Evolutionary conservation across 176 grass and related monocot species (phyloP), one percentile per base, ranked within the genome.

Genomic region (Eleusine coracana): DNA sequence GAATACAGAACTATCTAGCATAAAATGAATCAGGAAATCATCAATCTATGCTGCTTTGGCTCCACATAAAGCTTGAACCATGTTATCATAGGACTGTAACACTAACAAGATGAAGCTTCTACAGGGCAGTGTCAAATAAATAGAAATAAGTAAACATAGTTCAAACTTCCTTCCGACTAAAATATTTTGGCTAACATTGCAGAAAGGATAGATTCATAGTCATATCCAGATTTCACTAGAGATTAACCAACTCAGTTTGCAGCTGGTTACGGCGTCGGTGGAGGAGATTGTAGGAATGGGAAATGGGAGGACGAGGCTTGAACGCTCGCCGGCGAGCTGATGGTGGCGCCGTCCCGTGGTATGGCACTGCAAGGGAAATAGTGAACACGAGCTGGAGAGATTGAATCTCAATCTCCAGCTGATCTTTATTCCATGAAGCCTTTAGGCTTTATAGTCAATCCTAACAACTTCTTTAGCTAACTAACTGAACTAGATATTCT

Each of bases 51-150:
- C 11, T 16, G 10, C 34, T 52, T 54, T 36, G 29, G n/a, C 27
- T 21, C 18, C 8, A 28, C 62, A 84, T 27, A 4, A 54, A 40
- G 39, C n/a, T 84, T 67, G 60, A 75, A 83, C 6, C 15, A 70
- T 60, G 52, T 60, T 5, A 10, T 16, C 5, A 29, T 23, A 70
- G 31, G 39, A 61, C 52, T 60, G 52, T 46, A 21, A 48, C 5
- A 31, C 40, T 81, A 81, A 31, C 52, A 71, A 51, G 27, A 27
- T 50, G 10, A 48, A 21, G 34, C 44, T 17, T 36, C n/a, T 59
- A 63, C 28, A 1, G 15, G 36, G 55, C 41, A 42, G 10, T 55
- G 66, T 54, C 12, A 40, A 56, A 9, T 58, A 68, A 76, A 76
- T 58, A 56, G 56, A 59, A 23, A 59, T 4, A 20, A 59, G 11